These are phyloP conservation scores for Leccinum broughii DNA, from an alignment of 768 basidiomycete genomes.

Conservation along the genomic window DNA sequence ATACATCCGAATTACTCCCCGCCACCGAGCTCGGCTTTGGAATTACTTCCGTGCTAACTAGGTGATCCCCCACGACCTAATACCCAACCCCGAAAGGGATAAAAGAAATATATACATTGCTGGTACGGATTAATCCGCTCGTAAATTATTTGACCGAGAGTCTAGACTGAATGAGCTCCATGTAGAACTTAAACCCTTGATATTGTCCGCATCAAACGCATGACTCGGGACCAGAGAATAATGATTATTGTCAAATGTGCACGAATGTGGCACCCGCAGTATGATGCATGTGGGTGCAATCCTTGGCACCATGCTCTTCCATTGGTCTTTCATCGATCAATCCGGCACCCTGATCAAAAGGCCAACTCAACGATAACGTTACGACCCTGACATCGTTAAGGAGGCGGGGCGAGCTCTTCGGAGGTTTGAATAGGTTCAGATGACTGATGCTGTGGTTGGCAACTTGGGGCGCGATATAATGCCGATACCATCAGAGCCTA, in stretches of 20 bases:
- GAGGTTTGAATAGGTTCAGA: background rate
- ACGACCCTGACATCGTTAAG: background rate
- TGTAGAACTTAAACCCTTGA: background rate
- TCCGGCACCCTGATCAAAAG: background rate
- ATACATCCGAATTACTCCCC: background rate
- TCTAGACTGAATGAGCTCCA: background rate
- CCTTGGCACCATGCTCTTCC: background rate
- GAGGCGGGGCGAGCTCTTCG: background rate
- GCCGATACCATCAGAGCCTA: background rate
- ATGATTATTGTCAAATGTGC: background rate
- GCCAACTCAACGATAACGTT: background rate
- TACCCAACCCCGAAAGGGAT: background rate
- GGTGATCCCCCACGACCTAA: background rate
- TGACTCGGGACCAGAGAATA: background rate
- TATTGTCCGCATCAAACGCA: background rate
- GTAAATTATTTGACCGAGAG: background rate
- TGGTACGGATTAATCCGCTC: background rate
- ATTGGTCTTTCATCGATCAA: background rate
- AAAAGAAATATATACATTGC: background rate
- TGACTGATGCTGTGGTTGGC: background rate
- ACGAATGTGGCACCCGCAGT: background rate
- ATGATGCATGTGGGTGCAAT: background rate
- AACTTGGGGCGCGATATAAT: background rate
- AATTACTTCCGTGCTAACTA: background rate
- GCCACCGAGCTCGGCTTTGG: background rate